A percentile compares a stretch with the other conserved stretches of the same genome.
phyloP scores from a whole-genome alignment of 2,329 filamentous ascomycete species.

The Pestalotiopsis sp. region DNA sequence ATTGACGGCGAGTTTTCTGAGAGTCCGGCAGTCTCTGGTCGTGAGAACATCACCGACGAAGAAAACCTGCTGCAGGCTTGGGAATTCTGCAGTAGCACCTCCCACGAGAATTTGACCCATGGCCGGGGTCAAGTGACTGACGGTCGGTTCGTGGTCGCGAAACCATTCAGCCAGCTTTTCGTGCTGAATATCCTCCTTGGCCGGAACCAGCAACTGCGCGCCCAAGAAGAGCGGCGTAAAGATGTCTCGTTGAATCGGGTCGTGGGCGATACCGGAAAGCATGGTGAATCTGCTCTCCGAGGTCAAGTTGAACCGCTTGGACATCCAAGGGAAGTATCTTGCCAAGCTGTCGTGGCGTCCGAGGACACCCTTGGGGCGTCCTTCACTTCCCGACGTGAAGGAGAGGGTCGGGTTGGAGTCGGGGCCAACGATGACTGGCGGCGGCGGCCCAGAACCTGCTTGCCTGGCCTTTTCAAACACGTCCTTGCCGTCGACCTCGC shows the following conservation, averaged over 20 bases:
- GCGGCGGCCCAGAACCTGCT: slow-evolving; percentile 60
- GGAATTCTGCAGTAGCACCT: slow-evolving; percentile 76
- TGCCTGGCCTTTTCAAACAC: slow-evolving; percentile 69
- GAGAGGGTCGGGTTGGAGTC: slow-evolving; percentile 79
- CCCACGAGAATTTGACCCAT: slow-evolving; percentile 97
- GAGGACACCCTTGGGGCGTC: slow-evolving; percentile 81
- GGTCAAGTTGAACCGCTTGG: slow-evolving; percentile 74
- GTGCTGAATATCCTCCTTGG: slow-evolving; percentile 82
- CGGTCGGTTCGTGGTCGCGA: slow-evolving; percentile 70
- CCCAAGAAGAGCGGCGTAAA: slow-evolving; percentile 90
- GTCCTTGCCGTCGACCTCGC: slow-evolving; percentile 66
- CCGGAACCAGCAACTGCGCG: slow-evolving; percentile 76
- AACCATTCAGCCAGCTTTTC: slow-evolving; percentile 91
- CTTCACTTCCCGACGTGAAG: slow-evolving; percentile 77
- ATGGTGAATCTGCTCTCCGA: slow-evolving; percentile 78
- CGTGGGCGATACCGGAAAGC: slow-evolving; percentile 82
- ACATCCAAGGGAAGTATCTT: slow-evolving; percentile 94
- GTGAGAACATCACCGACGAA: slow-evolving; percentile 92
- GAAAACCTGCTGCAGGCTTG: slow-evolving; percentile 76
- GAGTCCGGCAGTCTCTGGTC: slow-evolving; percentile 75
- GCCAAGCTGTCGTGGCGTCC: slow-evolving; percentile 86
- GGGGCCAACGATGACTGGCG: slow-evolving; percentile 81
- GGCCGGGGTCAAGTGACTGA: slow-evolving; percentile 89
- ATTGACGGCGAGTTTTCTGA: slow-evolving; percentile 78
- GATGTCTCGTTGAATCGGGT: slow-evolving; percentile 73